Percentiles rank a stretch among this genome's conserved stretches.
Conservation (phyloP, 768 basidiomycete genomes). For the Nidularia pulvinata region DNA sequence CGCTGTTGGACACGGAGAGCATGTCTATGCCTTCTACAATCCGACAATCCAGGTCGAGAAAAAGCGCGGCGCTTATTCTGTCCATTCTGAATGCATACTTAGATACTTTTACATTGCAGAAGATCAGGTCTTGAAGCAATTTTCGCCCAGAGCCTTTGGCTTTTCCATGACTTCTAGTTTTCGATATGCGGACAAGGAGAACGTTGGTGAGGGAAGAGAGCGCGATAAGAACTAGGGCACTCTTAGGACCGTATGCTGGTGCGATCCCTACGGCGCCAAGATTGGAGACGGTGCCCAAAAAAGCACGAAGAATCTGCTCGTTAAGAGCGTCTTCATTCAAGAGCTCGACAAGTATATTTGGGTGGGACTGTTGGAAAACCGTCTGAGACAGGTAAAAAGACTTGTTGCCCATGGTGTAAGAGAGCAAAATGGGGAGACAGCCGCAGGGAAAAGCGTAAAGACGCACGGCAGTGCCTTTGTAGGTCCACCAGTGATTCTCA, state of each 20-base stretch:
- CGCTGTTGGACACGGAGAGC: slow-evolving; percentile 21
- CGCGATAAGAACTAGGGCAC: slow-evolving; percentile 31
- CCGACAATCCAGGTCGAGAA: slow-evolving; percentile 30
- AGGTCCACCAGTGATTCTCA: too few relatives aligned
- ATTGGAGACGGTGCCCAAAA: too few relatives aligned
- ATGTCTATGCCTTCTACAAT: slow-evolving; percentile 38
- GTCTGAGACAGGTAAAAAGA: too few relatives aligned
- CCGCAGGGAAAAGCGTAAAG: too few relatives aligned
- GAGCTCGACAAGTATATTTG: too few relatives aligned
- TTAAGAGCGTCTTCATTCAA: too few relatives aligned
- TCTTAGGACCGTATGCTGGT: slow-evolving; percentile 32
- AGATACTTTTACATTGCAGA: slow-evolving; percentile 18
- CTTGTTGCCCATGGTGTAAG: too few relatives aligned
- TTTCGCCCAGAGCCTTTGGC: slow-evolving; percentile 7
- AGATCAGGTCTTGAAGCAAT: slow-evolving; percentile 25
- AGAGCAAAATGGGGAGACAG: too few relatives aligned
- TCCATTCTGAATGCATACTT: slow-evolving; percentile 50
- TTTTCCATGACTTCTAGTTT: slow-evolving; percentile 6
- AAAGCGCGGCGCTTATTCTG: slow-evolving; percentile 34
- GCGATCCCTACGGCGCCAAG: slow-evolving; percentile 38
- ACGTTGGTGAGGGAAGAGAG: slow-evolving; percentile 31
- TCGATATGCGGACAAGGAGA: slow-evolving; percentile 28
- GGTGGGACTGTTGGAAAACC: too few relatives aligned
- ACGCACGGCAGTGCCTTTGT: too few relatives aligned
- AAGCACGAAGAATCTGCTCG: too few relatives aligned